Evolutionary conservation across 2,329 filamentous ascomycete genomes (phyloP).

Genomic region (Penicillium sp.): DNA sequence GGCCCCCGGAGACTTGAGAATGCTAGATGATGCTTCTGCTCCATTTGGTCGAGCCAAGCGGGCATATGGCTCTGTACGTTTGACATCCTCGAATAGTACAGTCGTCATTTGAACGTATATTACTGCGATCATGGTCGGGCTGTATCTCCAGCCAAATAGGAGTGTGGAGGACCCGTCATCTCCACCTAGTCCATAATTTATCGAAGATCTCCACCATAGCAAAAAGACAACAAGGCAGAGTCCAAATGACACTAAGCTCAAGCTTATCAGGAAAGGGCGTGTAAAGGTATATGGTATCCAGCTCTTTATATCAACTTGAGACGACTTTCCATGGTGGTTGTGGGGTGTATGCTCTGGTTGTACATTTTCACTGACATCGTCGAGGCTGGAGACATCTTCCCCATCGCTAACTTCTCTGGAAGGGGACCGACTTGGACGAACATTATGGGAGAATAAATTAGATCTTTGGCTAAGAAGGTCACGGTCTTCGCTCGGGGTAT

Average conservation of each 20-base stretch:
- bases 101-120: constrained; percentile 28
- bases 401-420: neutral
- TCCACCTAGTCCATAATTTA: constrained; percentile 25
- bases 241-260: constrained; percentile 1
- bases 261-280: neutral
- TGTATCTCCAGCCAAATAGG: constrained; percentile 33
- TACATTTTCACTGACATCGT: neutral
- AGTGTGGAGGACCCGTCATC: constrained; percentile 29
- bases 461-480: constrained; percentile 4
- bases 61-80: constrained; percentile 32
- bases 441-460: constrained; percentile 6
- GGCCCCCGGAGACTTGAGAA: constrained; percentile 21
- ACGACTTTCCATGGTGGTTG: neutral
- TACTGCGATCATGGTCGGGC: constrained; percentile 31
- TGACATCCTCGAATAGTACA: constrained; percentile 28
- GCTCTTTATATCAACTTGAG: neutral
- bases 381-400: neutral
- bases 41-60: constrained; percentile 21
- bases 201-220: constrained; percentile 24
- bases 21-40: constrained; percentile 16
- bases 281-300: constrained; percentile 20
- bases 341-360: neutral
- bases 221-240: constrained; percentile 14
- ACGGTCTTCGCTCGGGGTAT: constrained; percentile 6
- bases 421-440: constrained; percentile 15